Evolutionary conservation across 768 basidiomycete species (phyloP).

Genomic region (Podaxis carcinomalis): DNA sequence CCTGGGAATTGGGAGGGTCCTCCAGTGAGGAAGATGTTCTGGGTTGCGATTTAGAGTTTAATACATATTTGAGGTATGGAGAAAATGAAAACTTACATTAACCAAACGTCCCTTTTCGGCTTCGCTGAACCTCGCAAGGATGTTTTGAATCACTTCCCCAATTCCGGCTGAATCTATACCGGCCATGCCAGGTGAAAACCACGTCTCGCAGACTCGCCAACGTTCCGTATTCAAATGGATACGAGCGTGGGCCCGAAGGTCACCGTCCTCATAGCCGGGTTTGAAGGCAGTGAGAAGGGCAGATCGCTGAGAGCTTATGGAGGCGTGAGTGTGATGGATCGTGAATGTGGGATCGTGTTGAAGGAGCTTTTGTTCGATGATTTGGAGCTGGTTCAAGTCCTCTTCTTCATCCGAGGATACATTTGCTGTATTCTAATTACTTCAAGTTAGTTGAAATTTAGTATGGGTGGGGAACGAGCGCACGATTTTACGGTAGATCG

Average conservation of each 20-base stretch:
- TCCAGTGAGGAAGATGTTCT: conserved; percentile 93
- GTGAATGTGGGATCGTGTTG: conserved; percentile 84
- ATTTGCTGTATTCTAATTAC: conserved; percentile 57
- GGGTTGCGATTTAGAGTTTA: background rate
- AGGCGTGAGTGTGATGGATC: conserved; percentile 74
- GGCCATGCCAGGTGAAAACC: conserved; percentile 91
- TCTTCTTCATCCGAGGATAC: conserved; percentile 89
- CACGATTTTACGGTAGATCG: conserved; percentile 96
- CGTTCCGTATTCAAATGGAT: conserved; percentile 90
- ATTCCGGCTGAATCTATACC: conserved; percentile 93
- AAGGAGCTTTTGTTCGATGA: conserved; percentile 78
- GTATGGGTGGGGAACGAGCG: conserved; percentile 14
- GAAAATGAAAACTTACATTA: conserved; percentile 44
- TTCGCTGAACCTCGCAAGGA: conserved; percentile 68
- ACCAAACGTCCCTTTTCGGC: conserved; percentile 69
- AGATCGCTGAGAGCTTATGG: conserved; percentile 70
- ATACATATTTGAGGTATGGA: background rate
- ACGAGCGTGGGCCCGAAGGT: conserved; percentile 57
- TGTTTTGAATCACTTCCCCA: conserved; percentile 85
- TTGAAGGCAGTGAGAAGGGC: conserved; percentile 85
- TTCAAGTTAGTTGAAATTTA: background rate
- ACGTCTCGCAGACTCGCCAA: conserved; percentile 87
- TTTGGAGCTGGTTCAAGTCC: conserved; percentile 66
- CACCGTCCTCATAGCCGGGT: conserved; percentile 73
- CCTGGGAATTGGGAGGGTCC: conserved; percentile 72